Conservation (phyloP, 768 basidiomycete species). For the Trichaptum fuscoviolaceum region DNA sequence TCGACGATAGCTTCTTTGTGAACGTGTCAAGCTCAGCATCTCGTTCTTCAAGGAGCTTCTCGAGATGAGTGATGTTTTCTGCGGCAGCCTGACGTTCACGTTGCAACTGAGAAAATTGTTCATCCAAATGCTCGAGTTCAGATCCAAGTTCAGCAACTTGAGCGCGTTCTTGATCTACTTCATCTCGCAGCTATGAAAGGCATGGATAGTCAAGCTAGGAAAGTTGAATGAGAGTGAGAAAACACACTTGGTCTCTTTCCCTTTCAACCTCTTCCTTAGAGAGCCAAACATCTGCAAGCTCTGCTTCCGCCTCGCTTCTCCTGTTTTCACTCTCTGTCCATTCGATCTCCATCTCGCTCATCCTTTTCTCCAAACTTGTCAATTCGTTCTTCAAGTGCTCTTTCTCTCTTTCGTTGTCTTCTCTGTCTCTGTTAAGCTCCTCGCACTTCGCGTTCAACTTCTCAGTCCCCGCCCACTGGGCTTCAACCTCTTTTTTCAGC, state of each 20-base stretch:
- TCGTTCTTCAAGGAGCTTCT: constrained; percentile 52
- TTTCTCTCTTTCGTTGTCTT: constrained; percentile 33
- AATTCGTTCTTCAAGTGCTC: constrained; percentile 35
- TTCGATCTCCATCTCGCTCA: constrained; percentile 45
- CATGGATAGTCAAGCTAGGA: neutral
- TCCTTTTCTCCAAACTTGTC: constrained; percentile 34
- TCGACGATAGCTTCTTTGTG: constrained; percentile 39
- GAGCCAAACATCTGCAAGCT: constrained; percentile 48
- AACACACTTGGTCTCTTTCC: constrained; percentile 48
- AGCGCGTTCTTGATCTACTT: constrained; percentile 39
- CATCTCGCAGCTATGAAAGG: constrained; percentile 37
- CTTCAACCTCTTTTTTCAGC: constrained; percentile 60
- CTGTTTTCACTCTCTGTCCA: constrained; percentile 53
- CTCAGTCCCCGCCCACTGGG: constrained; percentile 68
- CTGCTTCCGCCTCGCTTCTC: constrained; percentile 48
- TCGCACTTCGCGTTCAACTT: constrained; percentile 42
- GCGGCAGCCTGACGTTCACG: constrained; percentile 51
- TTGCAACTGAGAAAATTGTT: constrained; percentile 43
- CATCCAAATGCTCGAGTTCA: constrained; percentile 49
- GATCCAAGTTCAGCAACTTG: constrained; percentile 35
- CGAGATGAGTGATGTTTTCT: constrained; percentile 48
- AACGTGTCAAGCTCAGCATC: constrained; percentile 50
- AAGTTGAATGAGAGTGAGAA: constrained; percentile 2
- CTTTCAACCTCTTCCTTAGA: constrained; percentile 50
- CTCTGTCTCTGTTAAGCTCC: constrained; percentile 31